These are phyloP conservation scores for Hymenoscyphus fructigenus DNA, from an alignment of 2,329 filamentous ascomycete species.

Conservation along the genomic window DNA sequence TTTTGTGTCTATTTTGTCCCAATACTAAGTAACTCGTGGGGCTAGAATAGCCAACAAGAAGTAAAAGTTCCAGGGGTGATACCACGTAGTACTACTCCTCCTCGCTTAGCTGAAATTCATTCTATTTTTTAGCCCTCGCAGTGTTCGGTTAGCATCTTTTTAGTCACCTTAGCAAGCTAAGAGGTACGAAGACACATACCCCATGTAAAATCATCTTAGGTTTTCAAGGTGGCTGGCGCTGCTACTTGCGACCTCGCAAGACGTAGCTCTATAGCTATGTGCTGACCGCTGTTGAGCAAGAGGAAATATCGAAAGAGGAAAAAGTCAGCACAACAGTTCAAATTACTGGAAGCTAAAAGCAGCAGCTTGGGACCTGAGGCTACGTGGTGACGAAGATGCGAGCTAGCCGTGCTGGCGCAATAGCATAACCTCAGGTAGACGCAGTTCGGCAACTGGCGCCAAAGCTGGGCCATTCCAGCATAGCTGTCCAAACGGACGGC, in stretches of 20 bases:
- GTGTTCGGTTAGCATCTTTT: not conserved
- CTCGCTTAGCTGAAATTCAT: conserved; percentile 3
- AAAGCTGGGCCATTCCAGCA: too few relatives aligned
- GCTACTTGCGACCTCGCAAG: conserved; percentile 3
- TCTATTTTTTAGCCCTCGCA: conserved; percentile 2
- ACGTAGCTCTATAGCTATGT: conserved; percentile 4
- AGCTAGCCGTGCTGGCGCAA: too few relatives aligned
- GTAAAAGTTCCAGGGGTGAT: not conserved
- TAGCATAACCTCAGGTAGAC: too few relatives aligned
- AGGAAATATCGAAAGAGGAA: too few relatives aligned
- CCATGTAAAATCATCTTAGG: not conserved
- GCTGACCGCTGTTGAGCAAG: conserved; percentile 6
- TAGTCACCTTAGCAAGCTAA: not conserved
- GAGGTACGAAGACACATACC: conserved; percentile 2
- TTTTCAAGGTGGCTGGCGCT: not conserved
- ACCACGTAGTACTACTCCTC: not conserved
- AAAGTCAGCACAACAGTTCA: too few relatives aligned
- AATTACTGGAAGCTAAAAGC: too few relatives aligned
- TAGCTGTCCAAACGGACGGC: too few relatives aligned
- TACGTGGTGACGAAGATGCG: too few relatives aligned
- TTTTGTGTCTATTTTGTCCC: too few relatives aligned
- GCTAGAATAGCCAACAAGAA: not conserved
- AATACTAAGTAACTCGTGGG: not conserved
- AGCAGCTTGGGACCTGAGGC: too few relatives aligned
- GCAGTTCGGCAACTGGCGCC: too few relatives aligned